Base-by-base conservation (phyloP, 1,284 basidiomycete genomes). In the Amylostereum areolatum region DNA sequence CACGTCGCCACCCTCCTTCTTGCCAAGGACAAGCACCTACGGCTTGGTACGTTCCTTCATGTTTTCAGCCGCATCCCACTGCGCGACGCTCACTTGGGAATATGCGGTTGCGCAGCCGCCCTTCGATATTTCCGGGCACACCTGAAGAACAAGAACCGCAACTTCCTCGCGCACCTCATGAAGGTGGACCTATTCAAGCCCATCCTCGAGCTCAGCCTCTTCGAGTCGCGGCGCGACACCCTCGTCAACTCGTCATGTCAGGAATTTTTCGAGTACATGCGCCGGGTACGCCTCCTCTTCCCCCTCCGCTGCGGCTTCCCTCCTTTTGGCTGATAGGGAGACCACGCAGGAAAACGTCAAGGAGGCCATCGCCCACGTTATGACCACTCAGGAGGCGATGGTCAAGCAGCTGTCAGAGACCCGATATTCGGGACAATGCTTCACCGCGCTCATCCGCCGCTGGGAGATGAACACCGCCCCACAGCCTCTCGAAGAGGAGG, bases 381-480 rank as follows among this genome's bases (percentile, higher is more conserved):
- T 97, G 83, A 84, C 84, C 12, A 77, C 77, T 53, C 82, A 94
- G 58, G 83, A 83, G 51, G 71, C 75, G 0, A 73, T 78, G 40
- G 72, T 98, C 50, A 78, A 80, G 37, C 72, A 72, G 46, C 74
- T 98, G 12, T 77, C 86, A 1, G 71, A 78, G 57, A 75, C 75
- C 29, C 73, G 74, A 2, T 67, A 87, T 29, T 80, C 82, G n/a
- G 78, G 81, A 1, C 71, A 78, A 49, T 77, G 85, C 42, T 92
- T 95, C 65, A 73, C 79, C 41, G 73, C 80, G 35, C 79, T 98
- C 57, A 80, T 91, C 45, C 69, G 77, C 36, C 81, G 89, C 48
- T 94, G 86, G 80, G 94, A 98, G 66, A 92, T 94, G 73, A 96
- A 94, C 67, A 85, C 85, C 54, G 92, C 95, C 55, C 90, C 89